Evolutionary conservation across 805 yeast genomes (phyloP).

Genomic region (Candida ortonii): DNA sequence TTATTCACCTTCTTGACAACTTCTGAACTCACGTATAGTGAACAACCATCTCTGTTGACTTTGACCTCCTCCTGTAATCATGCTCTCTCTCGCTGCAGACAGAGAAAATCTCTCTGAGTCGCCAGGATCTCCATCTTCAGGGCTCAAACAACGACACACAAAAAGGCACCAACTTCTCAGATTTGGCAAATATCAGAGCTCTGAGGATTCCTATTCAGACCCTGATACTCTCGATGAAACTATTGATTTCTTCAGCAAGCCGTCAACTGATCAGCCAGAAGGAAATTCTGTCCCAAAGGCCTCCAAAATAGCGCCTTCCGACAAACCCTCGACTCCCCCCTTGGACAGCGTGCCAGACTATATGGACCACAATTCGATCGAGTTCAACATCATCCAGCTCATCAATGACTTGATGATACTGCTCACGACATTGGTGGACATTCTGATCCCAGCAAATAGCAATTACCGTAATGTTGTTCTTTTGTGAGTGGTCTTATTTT

Average conservation of each 20-base stretch:
- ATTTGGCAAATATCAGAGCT: constrained; percentile 1
- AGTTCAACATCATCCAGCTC: constrained; percentile 16
- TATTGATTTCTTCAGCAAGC: constrained; percentile 18
- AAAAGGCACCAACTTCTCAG: constrained; percentile 4
- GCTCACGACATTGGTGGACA: constrained; percentile 19
- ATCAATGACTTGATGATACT: constrained; percentile 17
- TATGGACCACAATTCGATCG: constrained; percentile 5
- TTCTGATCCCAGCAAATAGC: constrained; percentile 23
- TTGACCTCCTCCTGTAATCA: too few species aligned
- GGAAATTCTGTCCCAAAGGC: background rate
- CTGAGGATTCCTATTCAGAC: constrained; percentile 1
- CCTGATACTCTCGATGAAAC: constrained; percentile 12
- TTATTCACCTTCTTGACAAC: too few species aligned
- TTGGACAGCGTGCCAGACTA: background rate
- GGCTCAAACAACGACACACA: too few species aligned
- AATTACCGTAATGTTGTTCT: constrained; percentile 22
- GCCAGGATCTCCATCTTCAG: too few species aligned
- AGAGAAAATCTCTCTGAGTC: too few species aligned
- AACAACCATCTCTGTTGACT: too few species aligned
- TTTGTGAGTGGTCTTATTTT: constrained; percentile 21
- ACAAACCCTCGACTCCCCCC: constrained; percentile 1
- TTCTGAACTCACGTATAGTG: too few species aligned
- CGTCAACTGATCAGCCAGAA: constrained; percentile 9
- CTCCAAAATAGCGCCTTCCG: background rate
- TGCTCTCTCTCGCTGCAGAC: too few species aligned